A percentile compares a stretch with the other conserved stretches of the same genome.
These are phyloP conservation scores for Orobanche coerulescens DNA, from an alignment of 257 asterid genomes.

Conservation along the genomic window DNA sequence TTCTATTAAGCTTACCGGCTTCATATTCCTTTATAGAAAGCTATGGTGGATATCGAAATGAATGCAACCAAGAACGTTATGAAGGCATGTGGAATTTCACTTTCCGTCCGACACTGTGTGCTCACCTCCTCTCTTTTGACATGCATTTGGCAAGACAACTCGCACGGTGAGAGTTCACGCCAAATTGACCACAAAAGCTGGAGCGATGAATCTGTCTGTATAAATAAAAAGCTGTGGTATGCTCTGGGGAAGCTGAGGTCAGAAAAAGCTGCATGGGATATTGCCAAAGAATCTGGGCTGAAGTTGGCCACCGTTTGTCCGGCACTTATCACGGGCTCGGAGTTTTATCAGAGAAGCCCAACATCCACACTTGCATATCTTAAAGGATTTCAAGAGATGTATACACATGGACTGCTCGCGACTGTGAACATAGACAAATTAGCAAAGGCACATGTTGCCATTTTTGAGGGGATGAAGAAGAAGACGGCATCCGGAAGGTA, in stretches of 20 bases:
- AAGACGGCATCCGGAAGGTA: slow-evolving; percentile 48
- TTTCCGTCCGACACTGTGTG: slow-evolving; percentile 58
- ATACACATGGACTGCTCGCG: slow-evolving; percentile 50
- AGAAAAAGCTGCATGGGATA: slow-evolving; percentile 69
- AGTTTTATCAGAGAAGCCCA: slow-evolving; percentile 38
- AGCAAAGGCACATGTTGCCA: slow-evolving; percentile 63
- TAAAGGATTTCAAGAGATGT: slow-evolving; percentile 78
- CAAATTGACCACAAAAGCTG: slow-evolving; percentile 61
- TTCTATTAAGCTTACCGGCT: neutral
- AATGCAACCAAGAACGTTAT: slow-evolving; percentile 53
- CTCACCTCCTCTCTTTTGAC: slow-evolving; percentile 88
- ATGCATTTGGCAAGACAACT: slow-evolving; percentile 58
- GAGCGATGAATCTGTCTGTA: slow-evolving; percentile 80
- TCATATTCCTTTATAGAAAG: slow-evolving; percentile 38
- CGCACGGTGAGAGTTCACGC: slow-evolving; percentile 24
- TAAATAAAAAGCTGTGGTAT: slow-evolving; percentile 77
- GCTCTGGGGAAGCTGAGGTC: slow-evolving; percentile 90
- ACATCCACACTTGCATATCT: slow-evolving; percentile 80
- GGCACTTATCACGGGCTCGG: slow-evolving; percentile 70
- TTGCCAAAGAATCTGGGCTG: slow-evolving; percentile 45
- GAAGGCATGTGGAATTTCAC: slow-evolving; percentile 60
- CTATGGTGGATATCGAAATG: slow-evolving; percentile 69
- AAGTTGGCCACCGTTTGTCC: slow-evolving; percentile 70
- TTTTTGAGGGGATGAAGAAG: slow-evolving; percentile 71
- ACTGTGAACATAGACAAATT: slow-evolving; percentile 42